Evolutionary conservation across 2,329 filamentous ascomycete genomes (phyloP).

Genomic region (Aureobasidium sp.): DNA sequence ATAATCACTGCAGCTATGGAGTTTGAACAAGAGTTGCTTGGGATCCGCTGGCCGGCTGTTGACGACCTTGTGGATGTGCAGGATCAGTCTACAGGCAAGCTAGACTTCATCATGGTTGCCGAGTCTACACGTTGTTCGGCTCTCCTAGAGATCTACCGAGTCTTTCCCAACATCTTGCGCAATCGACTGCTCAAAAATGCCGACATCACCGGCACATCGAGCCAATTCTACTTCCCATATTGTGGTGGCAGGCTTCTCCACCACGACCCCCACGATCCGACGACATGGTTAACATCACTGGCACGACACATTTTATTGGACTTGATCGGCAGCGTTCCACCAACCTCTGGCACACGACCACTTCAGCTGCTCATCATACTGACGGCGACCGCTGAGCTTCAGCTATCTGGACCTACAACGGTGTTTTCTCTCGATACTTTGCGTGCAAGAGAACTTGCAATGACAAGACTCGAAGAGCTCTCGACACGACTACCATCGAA

Average conservation of each 20-base stretch:
- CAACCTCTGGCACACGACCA: conserved; percentile 59
- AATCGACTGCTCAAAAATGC: conserved; percentile 29
- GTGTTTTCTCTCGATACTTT: conserved; percentile 36
- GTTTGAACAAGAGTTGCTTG: conserved; percentile 56
- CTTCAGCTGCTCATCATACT: conserved; percentile 62
- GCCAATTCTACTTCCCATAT: conserved; percentile 8
- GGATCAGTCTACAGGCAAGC: conserved; percentile 58
- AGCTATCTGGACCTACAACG: conserved; percentile 37
- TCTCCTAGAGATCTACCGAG: conserved; percentile 61
- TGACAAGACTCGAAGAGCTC: conserved; percentile 50
- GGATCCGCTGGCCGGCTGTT: conserved; percentile 51
- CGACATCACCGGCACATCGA: not conserved
- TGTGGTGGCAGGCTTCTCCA: conserved; percentile 23
- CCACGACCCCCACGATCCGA: not conserved
- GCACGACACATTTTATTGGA: conserved; percentile 56
- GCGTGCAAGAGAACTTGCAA: conserved; percentile 52
- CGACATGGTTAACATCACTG: conserved; percentile 56
- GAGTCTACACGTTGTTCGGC: conserved; percentile 61
- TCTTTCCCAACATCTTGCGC: conserved; percentile 49
- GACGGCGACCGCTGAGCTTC: conserved; percentile 57
- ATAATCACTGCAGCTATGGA: conserved; percentile 37
- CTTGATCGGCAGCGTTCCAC: conserved; percentile 55
- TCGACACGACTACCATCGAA: conserved; percentile 55
- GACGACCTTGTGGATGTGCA: conserved; percentile 57
- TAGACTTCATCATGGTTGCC: conserved; percentile 60